Base-by-base conservation (phyloP, 352 stramenopile species). In the Phytopythium boreale region DNA sequence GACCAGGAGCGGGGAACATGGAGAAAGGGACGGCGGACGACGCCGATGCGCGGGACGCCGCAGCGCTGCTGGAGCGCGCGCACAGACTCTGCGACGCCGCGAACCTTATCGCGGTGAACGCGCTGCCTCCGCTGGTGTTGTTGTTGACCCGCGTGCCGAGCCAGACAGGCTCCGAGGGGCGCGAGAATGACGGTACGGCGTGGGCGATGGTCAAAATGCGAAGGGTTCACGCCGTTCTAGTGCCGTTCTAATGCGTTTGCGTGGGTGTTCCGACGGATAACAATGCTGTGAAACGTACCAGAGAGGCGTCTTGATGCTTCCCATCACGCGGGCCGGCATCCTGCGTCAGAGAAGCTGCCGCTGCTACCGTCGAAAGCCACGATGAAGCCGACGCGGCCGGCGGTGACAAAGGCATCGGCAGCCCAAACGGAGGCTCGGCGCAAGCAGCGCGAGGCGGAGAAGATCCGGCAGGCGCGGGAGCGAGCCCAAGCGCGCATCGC, bases 381-480 rank as follows among this genome's bases (percentile, higher is more conserved):
- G 7, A 17, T 55, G 24, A 34, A 36, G 47, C 22, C 53, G 10
- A 31, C 17, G 36, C 53, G 29, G 15, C 29, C 31, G 20, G 17
- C 12, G 9, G 5, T 3, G 15, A 34, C 34, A 0, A 47, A 24
- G n/a, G n/a, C 20, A 2, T 12, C 24, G 24, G 19, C 14, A 9
- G 49, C 7, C 5, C 26, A 34, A 27, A 10, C 17, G 6, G 39
- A 41, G 2, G 69, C 79, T 26, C 70, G 77, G 62, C 70, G 63
- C 20, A 78, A 66, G 41, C 63, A 79, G 50, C 61, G 67, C 2
- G 71, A 77, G 22, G 29, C 61, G 1, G 71, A 86, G 56, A 81
- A 72, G 51, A 74, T 88, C 29, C 77, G 78, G 0, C 82, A 90
- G 11, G 81, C 81, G 1, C 81, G 87, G 53, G 79, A 90, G 51